Percentiles rank a stretch among this genome's conserved stretches.
Conservation (phyloP, 768 basidiomycete species). For the Tylopilus cervinicoccineus region DNA sequence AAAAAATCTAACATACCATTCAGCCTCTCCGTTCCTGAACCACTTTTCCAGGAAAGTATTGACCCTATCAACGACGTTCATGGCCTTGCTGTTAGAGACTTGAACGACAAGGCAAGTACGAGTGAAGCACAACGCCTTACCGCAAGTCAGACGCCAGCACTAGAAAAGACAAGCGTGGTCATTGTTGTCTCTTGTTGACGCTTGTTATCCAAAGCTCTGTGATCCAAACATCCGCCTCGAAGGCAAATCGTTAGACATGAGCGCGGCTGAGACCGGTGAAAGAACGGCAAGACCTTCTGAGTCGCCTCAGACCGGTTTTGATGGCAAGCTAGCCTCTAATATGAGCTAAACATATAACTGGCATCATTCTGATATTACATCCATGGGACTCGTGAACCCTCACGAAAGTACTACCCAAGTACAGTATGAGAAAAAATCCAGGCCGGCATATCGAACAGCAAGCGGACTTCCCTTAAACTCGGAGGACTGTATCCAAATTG, state of each 20-base stretch:
- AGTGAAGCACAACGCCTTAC: slow-evolving; percentile 13
- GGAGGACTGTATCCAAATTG: background rate
- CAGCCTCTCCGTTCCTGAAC: slow-evolving; percentile 55
- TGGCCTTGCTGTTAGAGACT: slow-evolving; percentile 25
- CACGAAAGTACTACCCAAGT: too few species aligned
- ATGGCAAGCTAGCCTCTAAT: background rate
- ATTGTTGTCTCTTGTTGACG: slow-evolving; percentile 27
- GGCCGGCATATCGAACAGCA: background rate
- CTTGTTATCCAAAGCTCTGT: slow-evolving; percentile 22
- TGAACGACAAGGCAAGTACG: slow-evolving; percentile 10
- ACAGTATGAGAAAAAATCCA: background rate
- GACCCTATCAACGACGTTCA: slow-evolving; percentile 60
- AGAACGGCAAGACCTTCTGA: too few species aligned
- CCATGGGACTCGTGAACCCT: background rate
- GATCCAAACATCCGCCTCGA: slow-evolving; percentile 13
- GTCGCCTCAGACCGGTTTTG: background rate
- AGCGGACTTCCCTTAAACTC: background rate
- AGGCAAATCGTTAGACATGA: background rate
- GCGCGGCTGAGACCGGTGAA: too few species aligned
- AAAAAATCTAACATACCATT: slow-evolving; percentile 47
- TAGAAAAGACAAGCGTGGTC: slow-evolving; percentile 20
- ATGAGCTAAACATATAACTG: background rate
- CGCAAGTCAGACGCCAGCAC: slow-evolving; percentile 14
- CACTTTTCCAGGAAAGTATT: slow-evolving; percentile 49
- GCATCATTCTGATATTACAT: background rate